A percentile compares a stretch with the other conserved stretches of the same genome.
These are phyloP conservation scores for Rubia balearica DNA, from an alignment of 305 asterid species.

Conservation along the genomic window DNA sequence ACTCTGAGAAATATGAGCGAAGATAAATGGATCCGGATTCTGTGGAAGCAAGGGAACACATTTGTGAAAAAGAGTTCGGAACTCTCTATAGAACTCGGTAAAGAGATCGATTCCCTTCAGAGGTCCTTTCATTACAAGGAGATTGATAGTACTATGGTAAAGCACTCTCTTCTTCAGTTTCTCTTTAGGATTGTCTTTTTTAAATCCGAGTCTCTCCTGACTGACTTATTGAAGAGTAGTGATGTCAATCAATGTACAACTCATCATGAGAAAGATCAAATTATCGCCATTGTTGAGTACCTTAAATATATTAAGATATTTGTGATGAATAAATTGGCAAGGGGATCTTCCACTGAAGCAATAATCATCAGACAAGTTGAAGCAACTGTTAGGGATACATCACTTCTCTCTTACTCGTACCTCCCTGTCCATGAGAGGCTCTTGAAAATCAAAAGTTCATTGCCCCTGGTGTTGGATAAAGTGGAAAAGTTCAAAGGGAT, in stretches of 20 bases:
- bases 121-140: background rate
- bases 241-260: background rate
- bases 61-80: background rate
- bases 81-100: background rate
- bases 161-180: background rate
- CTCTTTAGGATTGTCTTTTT: background rate
- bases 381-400: background rate
- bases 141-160: background rate
- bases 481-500: background rate
- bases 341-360: background rate
- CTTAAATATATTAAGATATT: background rate
- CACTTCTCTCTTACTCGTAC: background rate
- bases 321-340: background rate
- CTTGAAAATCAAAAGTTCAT: background rate
- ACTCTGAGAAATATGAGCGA: background rate
- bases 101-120: background rate
- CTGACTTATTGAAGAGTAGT: background rate
- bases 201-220: slow-evolving; percentile 1
- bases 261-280: slow-evolving; percentile 7
- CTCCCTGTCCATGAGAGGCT: background rate
- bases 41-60: background rate
- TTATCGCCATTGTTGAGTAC: background rate
- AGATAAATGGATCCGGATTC: background rate
- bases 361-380: background rate
- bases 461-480: slow-evolving; percentile 4